These are phyloP conservation scores for Zostera marina DNA, from an alignment of 116 monocot species.

Conservation along the genomic window DNA sequence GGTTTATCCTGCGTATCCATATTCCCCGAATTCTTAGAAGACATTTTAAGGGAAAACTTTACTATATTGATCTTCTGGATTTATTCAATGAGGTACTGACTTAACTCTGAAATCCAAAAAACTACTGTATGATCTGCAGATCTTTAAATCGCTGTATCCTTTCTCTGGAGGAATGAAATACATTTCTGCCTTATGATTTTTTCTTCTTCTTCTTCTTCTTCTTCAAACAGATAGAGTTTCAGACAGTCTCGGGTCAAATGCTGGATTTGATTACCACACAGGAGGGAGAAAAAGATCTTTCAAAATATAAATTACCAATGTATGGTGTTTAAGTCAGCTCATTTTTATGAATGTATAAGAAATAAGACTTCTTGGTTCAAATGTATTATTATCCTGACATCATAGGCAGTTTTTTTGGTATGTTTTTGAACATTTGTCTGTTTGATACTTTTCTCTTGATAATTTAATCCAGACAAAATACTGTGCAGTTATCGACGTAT, in stretches of 20 bases:
- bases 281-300: slow-evolving; percentile 83
- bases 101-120: neutral
- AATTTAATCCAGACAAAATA: neutral
- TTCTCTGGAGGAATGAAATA: slow-evolving; percentile 1
- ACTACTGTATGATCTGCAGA: too few species aligned
- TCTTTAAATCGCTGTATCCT: too few species aligned
- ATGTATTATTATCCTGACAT: neutral
- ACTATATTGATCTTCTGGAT: slow-evolving; percentile 88
- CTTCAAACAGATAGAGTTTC: slow-evolving; percentile 71
- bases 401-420: neutral
- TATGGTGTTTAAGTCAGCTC: slow-evolving; percentile 10
- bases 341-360: too few species aligned
- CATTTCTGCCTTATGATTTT: slow-evolving; percentile 1
- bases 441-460: neutral
- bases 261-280: slow-evolving; percentile 94
- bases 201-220: too few species aligned
- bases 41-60: slow-evolving; percentile 58
- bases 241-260: slow-evolving; percentile 95
- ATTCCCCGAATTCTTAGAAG: slow-evolving; percentile 66
- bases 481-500: slow-evolving; percentile 58
- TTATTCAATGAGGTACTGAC: slow-evolving; percentile 72
- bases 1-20: slow-evolving; percentile 77
- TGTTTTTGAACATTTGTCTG: slow-evolving; percentile 1
- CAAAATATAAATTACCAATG: slow-evolving; percentile 78
- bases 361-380: neutral